Evolutionary conservation across 768 basidiomycete species (phyloP).

Genomic region (Cystobasidium ongulense): DNA sequence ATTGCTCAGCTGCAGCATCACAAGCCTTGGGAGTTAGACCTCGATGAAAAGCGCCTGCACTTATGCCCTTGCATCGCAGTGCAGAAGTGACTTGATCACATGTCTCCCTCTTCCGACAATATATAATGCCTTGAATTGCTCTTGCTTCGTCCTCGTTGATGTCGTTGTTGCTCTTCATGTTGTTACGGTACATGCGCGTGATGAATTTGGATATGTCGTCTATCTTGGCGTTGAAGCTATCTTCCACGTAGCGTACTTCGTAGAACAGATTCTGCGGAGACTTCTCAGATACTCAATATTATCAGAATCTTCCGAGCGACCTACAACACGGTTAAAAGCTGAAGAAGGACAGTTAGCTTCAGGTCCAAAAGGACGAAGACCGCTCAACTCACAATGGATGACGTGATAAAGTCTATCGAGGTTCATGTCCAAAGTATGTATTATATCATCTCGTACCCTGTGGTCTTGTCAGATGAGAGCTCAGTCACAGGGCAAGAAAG

Average conservation of each 20-base stretch:
- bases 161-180: neutral
- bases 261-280: conserved; percentile 61
- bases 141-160: conserved; percentile 52
- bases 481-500: neutral
- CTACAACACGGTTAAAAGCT: conserved; percentile 60
- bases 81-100: conserved; percentile 63
- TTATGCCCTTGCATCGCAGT: conserved; percentile 53
- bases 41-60: conserved; percentile 65
- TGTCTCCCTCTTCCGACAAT: conserved; percentile 57
- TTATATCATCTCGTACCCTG: conserved; percentile 69
- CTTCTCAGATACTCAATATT: neutral
- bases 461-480: neutral
- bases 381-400: conserved; percentile 22
- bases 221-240: conserved; percentile 52
- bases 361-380: neutral
- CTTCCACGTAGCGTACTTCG: conserved; percentile 51
- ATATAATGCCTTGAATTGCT: conserved; percentile 62
- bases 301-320: neutral
- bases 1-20: conserved; percentile 20
- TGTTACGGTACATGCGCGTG: conserved; percentile 54
- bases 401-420: conserved; percentile 56
- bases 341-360: conserved; percentile 47
- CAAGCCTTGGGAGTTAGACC: conserved; percentile 50
- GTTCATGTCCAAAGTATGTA: conserved; percentile 58
- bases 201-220: conserved; percentile 62